Conservation (phyloP, 2,329 filamentous ascomycete species). For the Dactylellina haptotyla region DNA sequence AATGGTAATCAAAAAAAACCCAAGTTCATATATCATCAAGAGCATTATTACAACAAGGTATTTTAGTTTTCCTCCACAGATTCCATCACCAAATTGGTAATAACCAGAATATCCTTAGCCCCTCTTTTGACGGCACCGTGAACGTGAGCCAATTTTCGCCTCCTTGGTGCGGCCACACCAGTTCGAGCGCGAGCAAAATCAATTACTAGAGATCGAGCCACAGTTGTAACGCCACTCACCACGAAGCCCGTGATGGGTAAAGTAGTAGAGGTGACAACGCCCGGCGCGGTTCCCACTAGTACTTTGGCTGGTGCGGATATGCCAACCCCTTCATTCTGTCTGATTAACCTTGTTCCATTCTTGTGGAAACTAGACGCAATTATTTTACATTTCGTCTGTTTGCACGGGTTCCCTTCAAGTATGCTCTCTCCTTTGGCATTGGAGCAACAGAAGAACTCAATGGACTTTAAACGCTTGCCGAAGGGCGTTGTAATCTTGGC, state of each 20-base stretch:
- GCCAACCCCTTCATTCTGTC: not conserved
- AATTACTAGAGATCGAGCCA: not conserved
- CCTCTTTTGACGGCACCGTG: not conserved
- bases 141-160: not conserved
- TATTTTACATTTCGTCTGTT: slow-evolving; percentile 20
- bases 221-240: not conserved
- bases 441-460: slow-evolving; percentile 47
- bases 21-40: not conserved
- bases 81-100: slow-evolving; percentile 12
- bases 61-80: slow-evolving; percentile 6
- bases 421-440: slow-evolving; percentile 27
- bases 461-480: slow-evolving; percentile 28
- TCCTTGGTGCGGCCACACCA: not conserved
- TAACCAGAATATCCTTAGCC: slow-evolving; percentile 10
- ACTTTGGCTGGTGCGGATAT: not conserved
- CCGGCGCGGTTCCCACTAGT: not conserved
- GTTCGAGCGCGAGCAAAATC: slow-evolving; percentile 9
- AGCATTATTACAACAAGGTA: not conserved
- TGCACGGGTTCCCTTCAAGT: slow-evolving; percentile 33
- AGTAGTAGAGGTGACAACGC: not conserved
- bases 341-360: slow-evolving; percentile 2
- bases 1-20: not conserved
- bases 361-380: not conserved
- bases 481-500: slow-evolving; percentile 13
- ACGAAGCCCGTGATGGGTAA: not conserved